Evolutionary conservation across 805 yeast genomes (phyloP).

Genomic region (Scheffersomyces ergatensis): DNA sequence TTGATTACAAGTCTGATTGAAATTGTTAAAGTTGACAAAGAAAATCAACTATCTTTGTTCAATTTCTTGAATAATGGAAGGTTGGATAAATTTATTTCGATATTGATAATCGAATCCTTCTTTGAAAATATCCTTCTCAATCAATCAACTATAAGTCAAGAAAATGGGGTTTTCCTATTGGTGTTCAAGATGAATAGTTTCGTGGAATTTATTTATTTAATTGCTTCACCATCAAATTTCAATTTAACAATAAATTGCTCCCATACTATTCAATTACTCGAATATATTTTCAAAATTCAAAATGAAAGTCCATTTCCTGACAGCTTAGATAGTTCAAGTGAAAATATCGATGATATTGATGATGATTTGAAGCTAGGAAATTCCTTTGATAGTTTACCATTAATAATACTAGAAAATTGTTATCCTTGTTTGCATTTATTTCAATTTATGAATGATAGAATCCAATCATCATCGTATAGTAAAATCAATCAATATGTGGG

Average conservation of each 20-base stretch:
- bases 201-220: background rate
- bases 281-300: background rate
- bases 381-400: slow-evolving; percentile 1
- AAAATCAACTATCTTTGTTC: background rate
- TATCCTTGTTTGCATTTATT: background rate
- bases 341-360: background rate
- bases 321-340: too few relatives aligned
- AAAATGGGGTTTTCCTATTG: background rate
- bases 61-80: background rate
- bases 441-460: background rate
- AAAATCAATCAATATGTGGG: background rate
- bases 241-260: background rate
- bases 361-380: background rate
- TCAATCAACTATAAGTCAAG: background rate
- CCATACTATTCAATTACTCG: background rate
- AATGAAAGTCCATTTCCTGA: background rate
- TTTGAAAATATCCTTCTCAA: background rate
- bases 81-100: background rate
- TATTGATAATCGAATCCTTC: background rate
- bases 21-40: background rate
- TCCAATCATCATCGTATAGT: background rate
- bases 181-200: background rate
- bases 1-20: background rate
- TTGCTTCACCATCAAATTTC: background rate
- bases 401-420: background rate